Evolutionary conservation across 192 early-diverging fungal genomes (phyloP), one percentile per base, ranked within the genome.

Genomic region (Geranomyces michiganensis): DNA sequence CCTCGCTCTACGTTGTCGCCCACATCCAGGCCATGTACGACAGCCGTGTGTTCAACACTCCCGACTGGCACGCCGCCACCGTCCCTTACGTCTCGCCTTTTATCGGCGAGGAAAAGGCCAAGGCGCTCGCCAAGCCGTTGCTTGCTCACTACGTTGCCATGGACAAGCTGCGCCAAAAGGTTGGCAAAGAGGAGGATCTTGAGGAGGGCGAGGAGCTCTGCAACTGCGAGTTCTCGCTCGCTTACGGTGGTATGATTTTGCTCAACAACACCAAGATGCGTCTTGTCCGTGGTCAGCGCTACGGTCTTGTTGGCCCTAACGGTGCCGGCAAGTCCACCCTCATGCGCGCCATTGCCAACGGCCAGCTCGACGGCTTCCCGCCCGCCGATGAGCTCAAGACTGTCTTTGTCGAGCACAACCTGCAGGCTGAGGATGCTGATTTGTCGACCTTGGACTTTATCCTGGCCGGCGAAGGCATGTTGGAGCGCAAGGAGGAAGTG

Each of bases 261-360:
- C 79, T 92, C 62, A 91, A 90, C 85, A 81, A 81, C 78, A 81
- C 85, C 75, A 76, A 78, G 30, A 68, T 91, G 32, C 72, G 80
- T 74, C 82, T 94, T 26, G 83, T 83, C 72, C 87, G 90, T 83
- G 91, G 91, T 79, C 82, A 88, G 67, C 88, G 90, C 74, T 94
- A 94, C 80, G 91, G 89, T 88, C 85, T 94, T 58, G 84, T 85
- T 76, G 92, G 90, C 70, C 86, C 87, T 74, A 93, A 93, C 86
- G 92, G 92, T 81, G 84, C 81, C 78, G 92, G 92, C 73, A 94
- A 94, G 82, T 87, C 91, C 32, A 93, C 92, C 56, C 84, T 94
- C 62, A 90, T 94, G 90, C 82, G 91, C 62, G 89, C 92, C 76
- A 94, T 94, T 75, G 90, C 91, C 67, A 90, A 89, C 62, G 91